phyloP scores from a whole-genome alignment of 257 asterid species.

The Solanum chilense region DNA sequence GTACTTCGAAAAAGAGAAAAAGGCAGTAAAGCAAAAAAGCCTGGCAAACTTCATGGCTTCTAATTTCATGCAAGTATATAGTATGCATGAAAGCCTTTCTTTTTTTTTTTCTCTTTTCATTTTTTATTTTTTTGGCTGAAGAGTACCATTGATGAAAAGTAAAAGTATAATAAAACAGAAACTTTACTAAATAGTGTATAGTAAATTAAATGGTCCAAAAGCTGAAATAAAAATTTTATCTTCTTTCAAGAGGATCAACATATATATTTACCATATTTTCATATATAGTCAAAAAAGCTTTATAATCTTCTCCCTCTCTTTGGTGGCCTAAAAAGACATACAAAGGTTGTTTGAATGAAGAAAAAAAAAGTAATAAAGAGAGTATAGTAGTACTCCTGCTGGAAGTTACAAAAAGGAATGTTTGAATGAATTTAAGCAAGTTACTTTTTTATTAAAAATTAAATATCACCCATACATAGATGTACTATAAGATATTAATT shows the following conservation, averaged over 20 bases:
- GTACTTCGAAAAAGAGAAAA: not conserved
- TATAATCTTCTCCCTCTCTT: conserved; percentile 18
- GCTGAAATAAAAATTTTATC: not conserved
- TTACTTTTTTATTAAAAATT: not conserved
- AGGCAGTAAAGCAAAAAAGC: not conserved
- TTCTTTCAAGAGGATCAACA: conserved; percentile 3
- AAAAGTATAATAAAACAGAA: not conserved
- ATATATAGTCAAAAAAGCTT: conserved; percentile 52
- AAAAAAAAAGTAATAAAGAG: conserved; percentile 25
- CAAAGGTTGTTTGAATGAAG: conserved; percentile 33
- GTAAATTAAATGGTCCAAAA: conserved; percentile 6
- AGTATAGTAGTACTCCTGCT: not conserved
- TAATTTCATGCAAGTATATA: not conserved
- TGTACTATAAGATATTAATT: not conserved
- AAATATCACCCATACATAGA: not conserved
- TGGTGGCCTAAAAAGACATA: conserved; percentile 65
- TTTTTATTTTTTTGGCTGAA: not conserved
- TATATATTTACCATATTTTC: not conserved
- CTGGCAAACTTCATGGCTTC: not conserved
- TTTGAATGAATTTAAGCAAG: conserved; percentile 29
- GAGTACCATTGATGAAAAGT: not conserved
- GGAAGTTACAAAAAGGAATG: conserved; percentile 29
- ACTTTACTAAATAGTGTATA: not conserved
- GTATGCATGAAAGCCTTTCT: not conserved
- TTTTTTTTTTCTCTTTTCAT: not conserved